phyloP scores from a whole-genome alignment of 805 yeast genomes.

The Maudiozyma saulgeensis region DNA sequence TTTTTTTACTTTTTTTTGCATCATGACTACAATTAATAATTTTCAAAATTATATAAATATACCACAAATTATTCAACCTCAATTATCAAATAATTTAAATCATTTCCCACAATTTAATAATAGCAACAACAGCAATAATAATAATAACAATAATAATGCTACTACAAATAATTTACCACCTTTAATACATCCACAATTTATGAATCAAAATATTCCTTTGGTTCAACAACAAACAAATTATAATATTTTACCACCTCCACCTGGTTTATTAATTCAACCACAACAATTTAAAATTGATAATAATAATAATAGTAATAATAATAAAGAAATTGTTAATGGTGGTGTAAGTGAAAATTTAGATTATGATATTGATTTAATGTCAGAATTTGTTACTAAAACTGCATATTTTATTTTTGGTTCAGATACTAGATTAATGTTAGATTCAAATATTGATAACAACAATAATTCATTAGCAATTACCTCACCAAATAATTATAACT shows the following conservation, averaged over 20 bases:
- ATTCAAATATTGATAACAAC: not conserved
- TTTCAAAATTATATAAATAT: constrained; percentile 11
- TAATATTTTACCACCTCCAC: constrained; percentile 13
- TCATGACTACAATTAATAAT: constrained; percentile 5
- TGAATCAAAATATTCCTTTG: not conserved
- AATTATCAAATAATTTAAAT: not conserved
- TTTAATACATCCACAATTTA: constrained; percentile 3
- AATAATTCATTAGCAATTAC: constrained; percentile 15
- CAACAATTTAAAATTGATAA: constrained; percentile 7
- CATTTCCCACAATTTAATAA: not conserved
- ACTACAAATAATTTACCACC: constrained; percentile 8
- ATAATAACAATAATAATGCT: not conserved
- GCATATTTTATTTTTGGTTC: constrained; percentile 59
- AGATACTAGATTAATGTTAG: constrained; percentile 4
- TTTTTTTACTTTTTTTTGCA: not conserved
- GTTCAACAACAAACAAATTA: not conserved
- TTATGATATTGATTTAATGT: constrained; percentile 70
- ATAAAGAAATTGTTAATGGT: constrained; percentile 35
- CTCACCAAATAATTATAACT: constrained; percentile 19
- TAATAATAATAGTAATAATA: constrained; percentile 1
- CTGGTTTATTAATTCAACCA: constrained; percentile 10
- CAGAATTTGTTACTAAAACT: constrained; percentile 69
- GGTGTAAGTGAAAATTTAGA: constrained; percentile 74
- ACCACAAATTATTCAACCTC: not conserved
- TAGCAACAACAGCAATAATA: not conserved